These are phyloP conservation scores for Trichoderma gracile DNA, from an alignment of 2,329 filamentous ascomycete genomes.

Conservation along the genomic window DNA sequence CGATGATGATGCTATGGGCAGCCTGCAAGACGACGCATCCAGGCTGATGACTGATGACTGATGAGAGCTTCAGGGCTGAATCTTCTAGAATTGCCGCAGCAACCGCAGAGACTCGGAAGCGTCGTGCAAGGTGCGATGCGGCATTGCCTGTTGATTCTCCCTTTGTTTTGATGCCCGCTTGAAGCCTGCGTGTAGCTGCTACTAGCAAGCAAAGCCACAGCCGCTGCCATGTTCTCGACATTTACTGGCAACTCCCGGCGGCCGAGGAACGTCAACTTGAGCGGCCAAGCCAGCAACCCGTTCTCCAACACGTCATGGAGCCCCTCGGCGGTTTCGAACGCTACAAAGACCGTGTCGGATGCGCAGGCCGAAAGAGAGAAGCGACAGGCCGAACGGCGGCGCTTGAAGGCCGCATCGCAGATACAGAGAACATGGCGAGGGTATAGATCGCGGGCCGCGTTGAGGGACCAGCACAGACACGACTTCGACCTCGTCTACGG, in stretches of 20 bases:
- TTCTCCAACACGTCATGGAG: constrained; percentile 67
- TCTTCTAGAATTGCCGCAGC: constrained; percentile 26
- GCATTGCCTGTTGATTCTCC: constrained; percentile 7
- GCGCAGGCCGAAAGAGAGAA: constrained; percentile 83
- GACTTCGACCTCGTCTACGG: constrained; percentile 64
- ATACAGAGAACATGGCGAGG: constrained; percentile 86
- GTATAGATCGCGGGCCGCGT: constrained; percentile 59
- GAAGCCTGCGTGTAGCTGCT: constrained; percentile 17
- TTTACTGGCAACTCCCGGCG: constrained; percentile 88
- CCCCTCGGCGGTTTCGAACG: constrained; percentile 58
- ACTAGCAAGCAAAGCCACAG: constrained; percentile 7
- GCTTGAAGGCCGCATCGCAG: constrained; percentile 68
- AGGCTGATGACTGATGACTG: constrained; percentile 24
- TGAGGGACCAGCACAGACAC: constrained; percentile 59
- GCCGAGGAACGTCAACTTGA: constrained; percentile 90
- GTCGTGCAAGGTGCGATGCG: not conserved
- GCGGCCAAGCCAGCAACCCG: constrained; percentile 78
- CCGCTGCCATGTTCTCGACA: constrained; percentile 73
- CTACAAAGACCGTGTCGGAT: constrained; percentile 76
- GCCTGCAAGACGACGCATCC: constrained; percentile 11
- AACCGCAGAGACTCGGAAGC: not conserved
- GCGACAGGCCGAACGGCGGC: constrained; percentile 78
- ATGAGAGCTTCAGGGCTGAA: constrained; percentile 25
- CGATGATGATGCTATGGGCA: constrained; percentile 26
- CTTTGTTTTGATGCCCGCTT: not conserved